Evolutionary conservation across 345 rosid species (phyloP).

Genomic region (Corchorus capsularis): DNA sequence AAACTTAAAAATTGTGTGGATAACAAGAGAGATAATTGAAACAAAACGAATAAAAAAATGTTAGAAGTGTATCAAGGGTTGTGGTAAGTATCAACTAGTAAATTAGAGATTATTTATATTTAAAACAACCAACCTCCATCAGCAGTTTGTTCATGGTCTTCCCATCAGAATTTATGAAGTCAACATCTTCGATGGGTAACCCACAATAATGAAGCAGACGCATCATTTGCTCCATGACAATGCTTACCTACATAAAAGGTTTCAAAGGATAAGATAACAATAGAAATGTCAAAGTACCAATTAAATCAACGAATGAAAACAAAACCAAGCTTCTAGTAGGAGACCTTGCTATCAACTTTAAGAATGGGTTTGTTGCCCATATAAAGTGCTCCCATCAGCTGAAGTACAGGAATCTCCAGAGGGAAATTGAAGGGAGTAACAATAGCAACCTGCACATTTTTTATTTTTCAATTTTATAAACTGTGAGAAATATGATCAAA

Average conservation of each 20-base stretch:
- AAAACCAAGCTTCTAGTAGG: constrained; percentile 1
- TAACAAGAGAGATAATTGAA: neutral
- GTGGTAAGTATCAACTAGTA: neutral
- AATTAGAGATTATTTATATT: neutral
- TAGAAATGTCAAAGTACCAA: neutral
- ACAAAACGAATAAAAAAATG: neutral
- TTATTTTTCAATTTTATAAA: constrained; percentile 9
- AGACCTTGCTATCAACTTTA: constrained; percentile 97
- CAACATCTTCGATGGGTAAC: constrained; percentile 89
- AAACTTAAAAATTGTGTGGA: neutral
- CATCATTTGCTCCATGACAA: constrained; percentile 99
- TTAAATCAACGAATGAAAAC: neutral
- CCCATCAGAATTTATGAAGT: constrained; percentile 94
- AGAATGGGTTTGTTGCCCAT: constrained; percentile 98
- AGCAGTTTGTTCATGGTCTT: constrained; percentile 88
- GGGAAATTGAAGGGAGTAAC: constrained; percentile 98
- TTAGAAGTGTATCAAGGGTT: neutral
- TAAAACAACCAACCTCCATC: constrained; percentile 63
- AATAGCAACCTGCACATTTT: constrained; percentile 71
- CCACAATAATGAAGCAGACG: constrained; percentile 88
- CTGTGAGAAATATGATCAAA: neutral
- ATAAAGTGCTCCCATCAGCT: constrained; percentile 94
- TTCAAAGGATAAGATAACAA: constrained; percentile 10
- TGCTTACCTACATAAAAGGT: constrained; percentile 60
- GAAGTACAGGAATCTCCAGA: constrained; percentile 94